phyloP scores from a whole-genome alignment of 495 filamentous ascomycete genomes.

The Xylaria venustula region DNA sequence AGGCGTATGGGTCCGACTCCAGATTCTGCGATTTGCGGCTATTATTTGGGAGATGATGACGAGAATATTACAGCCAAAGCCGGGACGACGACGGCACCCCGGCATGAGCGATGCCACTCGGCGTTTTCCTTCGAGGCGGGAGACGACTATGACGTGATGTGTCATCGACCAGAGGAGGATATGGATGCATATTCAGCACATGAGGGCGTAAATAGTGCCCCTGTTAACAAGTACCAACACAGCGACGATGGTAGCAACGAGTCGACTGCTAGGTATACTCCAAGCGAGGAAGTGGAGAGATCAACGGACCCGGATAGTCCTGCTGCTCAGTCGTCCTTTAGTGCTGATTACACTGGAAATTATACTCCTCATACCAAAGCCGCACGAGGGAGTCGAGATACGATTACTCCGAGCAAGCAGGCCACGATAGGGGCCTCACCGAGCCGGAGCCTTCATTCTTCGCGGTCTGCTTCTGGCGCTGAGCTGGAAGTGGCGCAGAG shows the following conservation, averaged over 20 bases:
- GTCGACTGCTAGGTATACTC: neutral
- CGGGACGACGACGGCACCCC: neutral
- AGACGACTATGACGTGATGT: neutral
- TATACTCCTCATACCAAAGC: neutral
- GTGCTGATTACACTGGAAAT: neutral
- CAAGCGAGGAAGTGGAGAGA: neutral
- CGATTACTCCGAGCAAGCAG: neutral
- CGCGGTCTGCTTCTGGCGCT: neutral
- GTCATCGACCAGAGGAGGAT: neutral
- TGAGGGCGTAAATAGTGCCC: neutral
- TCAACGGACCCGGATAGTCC: neutral
- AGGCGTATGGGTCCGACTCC: neutral
- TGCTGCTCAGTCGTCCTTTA: neutral
- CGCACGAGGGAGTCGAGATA: neutral
- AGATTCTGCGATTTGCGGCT: neutral
- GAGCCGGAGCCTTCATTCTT: neutral
- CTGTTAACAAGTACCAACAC: neutral
- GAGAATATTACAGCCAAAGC: neutral
- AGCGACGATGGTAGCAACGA: neutral
- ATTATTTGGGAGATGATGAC: too few relatives aligned
- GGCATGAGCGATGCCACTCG: neutral
- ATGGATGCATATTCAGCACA: neutral
- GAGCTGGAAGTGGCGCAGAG: neutral
- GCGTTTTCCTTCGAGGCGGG: slow-evolving; percentile 1
- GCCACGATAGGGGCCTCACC: neutral